These are phyloP conservation scores for Encephalitozoon romaleae DNA, from an alignment of 371 early-diverging fungal species.

Conservation along the genomic window DNA sequence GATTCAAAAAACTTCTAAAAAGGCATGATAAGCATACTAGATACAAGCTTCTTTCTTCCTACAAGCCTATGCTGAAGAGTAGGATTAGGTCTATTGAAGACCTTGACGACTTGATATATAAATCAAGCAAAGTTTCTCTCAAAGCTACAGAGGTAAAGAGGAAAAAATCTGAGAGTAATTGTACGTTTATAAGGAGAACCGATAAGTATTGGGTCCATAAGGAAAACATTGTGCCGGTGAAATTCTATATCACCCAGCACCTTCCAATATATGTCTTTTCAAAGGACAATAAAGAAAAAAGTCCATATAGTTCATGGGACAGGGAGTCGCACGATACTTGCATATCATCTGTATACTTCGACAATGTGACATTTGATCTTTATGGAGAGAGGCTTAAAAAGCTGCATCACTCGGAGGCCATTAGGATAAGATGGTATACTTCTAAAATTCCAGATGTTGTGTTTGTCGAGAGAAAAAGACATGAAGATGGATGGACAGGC, in stretches of 20 bases:
- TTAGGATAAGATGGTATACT: constrained; percentile 81
- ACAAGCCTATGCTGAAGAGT: constrained; percentile 72
- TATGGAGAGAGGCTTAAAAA: constrained; percentile 80
- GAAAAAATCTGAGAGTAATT: constrained; percentile 12
- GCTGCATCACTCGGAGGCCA: constrained; percentile 79
- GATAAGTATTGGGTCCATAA: constrained; percentile 81
- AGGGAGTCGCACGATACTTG: constrained; percentile 71
- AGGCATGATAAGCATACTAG: constrained; percentile 86
- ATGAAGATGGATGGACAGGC: constrained; percentile 87
- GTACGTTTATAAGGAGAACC: constrained; percentile 60
- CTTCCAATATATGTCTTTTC: constrained; percentile 78
- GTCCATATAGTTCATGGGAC: constrained; percentile 63
- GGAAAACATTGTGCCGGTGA: constrained; percentile 89
- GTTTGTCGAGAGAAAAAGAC: constrained; percentile 88
- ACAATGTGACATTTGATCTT: constrained; percentile 77
- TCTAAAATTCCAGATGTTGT: constrained; percentile 66
- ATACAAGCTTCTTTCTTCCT: constrained; percentile 72
- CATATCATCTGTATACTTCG: constrained; percentile 86
- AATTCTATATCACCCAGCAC: constrained; percentile 75
- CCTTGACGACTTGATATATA: constrained; percentile 74
- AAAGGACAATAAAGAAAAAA: constrained; percentile 49
- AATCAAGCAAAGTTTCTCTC: constrained; percentile 61
- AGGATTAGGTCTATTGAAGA: constrained; percentile 78
- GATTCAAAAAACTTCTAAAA: constrained; percentile 84
- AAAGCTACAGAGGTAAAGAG: constrained; percentile 13